Evolutionary conservation across 1,284 basidiomycete species (phyloP).

Genomic region (Malassezia psittaci): DNA sequence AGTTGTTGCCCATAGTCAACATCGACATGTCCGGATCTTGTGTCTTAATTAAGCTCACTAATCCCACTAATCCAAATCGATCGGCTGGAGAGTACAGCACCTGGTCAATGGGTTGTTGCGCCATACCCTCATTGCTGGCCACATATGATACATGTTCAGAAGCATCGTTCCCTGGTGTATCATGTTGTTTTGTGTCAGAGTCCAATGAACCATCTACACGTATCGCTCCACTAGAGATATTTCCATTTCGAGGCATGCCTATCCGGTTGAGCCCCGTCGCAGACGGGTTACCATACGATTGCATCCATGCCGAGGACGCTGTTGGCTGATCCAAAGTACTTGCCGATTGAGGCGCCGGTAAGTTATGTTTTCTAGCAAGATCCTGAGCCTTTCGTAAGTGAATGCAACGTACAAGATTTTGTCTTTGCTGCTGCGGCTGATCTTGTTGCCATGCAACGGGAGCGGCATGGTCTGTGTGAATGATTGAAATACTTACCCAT

Average conservation of each 20-base stretch:
- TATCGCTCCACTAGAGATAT: background rate
- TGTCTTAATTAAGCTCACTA: slow-evolving; percentile 83
- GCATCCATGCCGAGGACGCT: slow-evolving; percentile 7
- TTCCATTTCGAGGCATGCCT: background rate
- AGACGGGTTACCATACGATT: slow-evolving; percentile 8
- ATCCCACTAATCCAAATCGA: slow-evolving; percentile 79
- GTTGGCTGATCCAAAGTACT: background rate
- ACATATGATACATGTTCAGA: slow-evolving; percentile 1
- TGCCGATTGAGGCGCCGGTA: slow-evolving; percentile 4
- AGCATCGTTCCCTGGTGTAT: slow-evolving; percentile 1
- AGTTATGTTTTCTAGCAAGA: slow-evolving; percentile 3
- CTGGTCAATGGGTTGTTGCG: slow-evolving; percentile 72
- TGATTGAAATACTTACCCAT: background rate
- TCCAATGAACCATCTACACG: slow-evolving; percentile 20
- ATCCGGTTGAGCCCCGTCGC: slow-evolving; percentile 1
- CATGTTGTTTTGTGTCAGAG: slow-evolving; percentile 12
- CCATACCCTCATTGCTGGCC: slow-evolving; percentile 18
- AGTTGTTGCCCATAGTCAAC: slow-evolving; percentile 78
- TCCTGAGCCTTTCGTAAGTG: slow-evolving; percentile 7
- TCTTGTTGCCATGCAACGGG: background rate
- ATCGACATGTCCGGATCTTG: slow-evolving; percentile 76
- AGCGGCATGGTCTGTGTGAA: background rate
- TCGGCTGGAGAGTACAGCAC: slow-evolving; percentile 86
- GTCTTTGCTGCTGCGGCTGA: slow-evolving; percentile 8
- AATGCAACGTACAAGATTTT: background rate